These are phyloP conservation scores for Claviceps lovelessii DNA, from an alignment of 2,329 filamentous ascomycete genomes.

Conservation along the genomic window DNA sequence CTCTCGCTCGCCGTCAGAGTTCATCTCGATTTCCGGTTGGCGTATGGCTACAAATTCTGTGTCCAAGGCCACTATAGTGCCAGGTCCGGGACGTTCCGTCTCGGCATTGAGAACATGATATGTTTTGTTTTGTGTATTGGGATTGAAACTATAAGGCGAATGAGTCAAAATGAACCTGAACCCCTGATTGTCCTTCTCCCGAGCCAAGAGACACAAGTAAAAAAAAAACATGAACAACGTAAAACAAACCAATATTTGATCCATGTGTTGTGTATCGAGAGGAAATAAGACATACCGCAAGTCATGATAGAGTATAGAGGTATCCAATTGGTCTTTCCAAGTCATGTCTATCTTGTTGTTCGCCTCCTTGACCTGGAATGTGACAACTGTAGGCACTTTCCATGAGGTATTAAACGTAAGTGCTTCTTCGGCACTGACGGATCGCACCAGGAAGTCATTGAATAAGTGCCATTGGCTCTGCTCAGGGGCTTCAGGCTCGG, in stretches of 20 bases:
- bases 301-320: constrained; percentile 68
- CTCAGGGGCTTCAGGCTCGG: constrained; percentile 41
- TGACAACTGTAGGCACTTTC: constrained; percentile 81
- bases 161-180: neutral
- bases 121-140: constrained; percentile 27
- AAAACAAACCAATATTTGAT: constrained; percentile 1
- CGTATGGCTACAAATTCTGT: constrained; percentile 92
- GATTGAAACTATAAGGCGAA: constrained; percentile 21
- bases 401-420: constrained; percentile 78
- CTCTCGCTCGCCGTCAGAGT: constrained; percentile 81
- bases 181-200: neutral
- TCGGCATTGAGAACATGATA: constrained; percentile 44
- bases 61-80: constrained; percentile 75
- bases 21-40: constrained; percentile 89
- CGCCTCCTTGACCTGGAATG: constrained; percentile 69
- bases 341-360: constrained; percentile 71
- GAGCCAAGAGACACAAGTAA: neutral
- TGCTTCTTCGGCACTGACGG: constrained; percentile 68
- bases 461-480: constrained; percentile 84
- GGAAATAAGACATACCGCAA: constrained; percentile 27
- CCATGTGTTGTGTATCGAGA: neutral
- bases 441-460: constrained; percentile 88
- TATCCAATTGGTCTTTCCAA: constrained; percentile 78
- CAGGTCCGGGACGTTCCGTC: constrained; percentile 52
- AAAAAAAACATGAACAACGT: neutral